Base-by-base conservation (phyloP, 805 yeast species). In the Saccharomycopsis sp. region DNA sequence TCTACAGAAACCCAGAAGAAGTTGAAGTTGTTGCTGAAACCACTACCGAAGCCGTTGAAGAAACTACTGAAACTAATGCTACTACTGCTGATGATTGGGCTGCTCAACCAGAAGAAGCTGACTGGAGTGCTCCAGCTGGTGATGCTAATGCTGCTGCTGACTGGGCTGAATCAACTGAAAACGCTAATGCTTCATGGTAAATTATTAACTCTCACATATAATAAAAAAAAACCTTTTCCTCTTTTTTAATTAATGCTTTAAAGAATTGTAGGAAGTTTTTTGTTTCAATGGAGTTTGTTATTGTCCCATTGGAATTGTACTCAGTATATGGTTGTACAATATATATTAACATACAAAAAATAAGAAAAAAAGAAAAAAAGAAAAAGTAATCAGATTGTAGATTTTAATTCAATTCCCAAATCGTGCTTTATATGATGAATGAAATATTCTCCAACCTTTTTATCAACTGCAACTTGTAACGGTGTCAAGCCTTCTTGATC, bases 1-100 rank as follows among this genome's bases (percentile, higher is more conserved):
- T 93, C 89, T 93, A 93, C 97, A 93, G 99, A 83, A 96, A 93
- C 79, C 98, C 99, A 68, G 97, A 90, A 79, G 99, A 93, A 77
- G 84, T 85, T 72, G 96, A 87, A 76, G 72, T 71, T 64, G 77
- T 79, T 62, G 79, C 74, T 60, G 79, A 78, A 64, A 75, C 75
- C 54, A 75, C 72, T 57, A 56, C 64, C 51, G 70, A 69, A 55
- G 84, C 75, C 63, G 78, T 73, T 59, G 76, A 71, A 60, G 77
- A 71, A 57, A 79, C 74, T 62, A 71, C 68, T 54, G 81, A 72
- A 61, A 79, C 72, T 57, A 83, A 73, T 66, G 77, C 72, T 64
- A 74, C 74, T 54, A 77, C 71, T 62, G 75, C 68, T 55, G 81
- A 70, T 62, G 87, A 77, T 69, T 81, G 82, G 78, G 80, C 80